Evolutionary conservation across 1,284 basidiomycete genomes (phyloP).

Genomic region (Tylopilus orsonianus): DNA sequence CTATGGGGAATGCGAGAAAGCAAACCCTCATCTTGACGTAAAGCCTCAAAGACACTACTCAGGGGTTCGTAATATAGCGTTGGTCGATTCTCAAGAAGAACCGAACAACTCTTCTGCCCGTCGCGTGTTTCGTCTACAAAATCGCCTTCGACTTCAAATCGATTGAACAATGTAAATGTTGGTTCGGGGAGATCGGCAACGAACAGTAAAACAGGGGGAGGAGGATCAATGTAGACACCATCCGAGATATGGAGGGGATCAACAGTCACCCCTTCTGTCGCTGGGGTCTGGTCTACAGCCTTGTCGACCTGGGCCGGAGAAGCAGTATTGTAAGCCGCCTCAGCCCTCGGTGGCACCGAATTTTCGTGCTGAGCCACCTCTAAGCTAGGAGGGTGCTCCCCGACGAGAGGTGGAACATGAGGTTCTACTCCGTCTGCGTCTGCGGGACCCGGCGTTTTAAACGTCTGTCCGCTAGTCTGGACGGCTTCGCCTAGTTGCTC

Average conservation of each 20-base stretch:
- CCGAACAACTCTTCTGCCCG: constrained; percentile 23
- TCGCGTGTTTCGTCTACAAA: constrained; percentile 22
- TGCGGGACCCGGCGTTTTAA: constrained; percentile 6
- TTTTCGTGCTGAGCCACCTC: constrained; percentile 13
- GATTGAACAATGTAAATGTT: constrained; percentile 61
- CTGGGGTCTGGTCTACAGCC: constrained; percentile 9
- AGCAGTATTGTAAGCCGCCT: constrained; percentile 4
- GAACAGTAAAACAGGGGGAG: constrained; percentile 64
- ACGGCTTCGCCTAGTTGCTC: constrained; percentile 14
- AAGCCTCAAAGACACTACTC: constrained; percentile 61
- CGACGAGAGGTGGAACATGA: constrained; percentile 1
- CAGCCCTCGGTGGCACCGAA: constrained; percentile 13
- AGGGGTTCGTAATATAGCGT: constrained; percentile 74
- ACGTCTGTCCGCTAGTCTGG: constrained; percentile 2
- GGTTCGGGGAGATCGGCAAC: constrained; percentile 42
- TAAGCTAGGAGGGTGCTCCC: constrained; percentile 4
- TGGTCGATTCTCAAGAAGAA: constrained; percentile 60
- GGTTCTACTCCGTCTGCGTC: constrained; percentile 5
- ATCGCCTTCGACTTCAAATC: constrained; percentile 31
- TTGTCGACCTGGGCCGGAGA: constrained; percentile 12
- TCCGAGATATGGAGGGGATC: constrained; percentile 70
- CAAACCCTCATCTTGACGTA: constrained; percentile 56
- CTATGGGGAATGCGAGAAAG: constrained; percentile 47
- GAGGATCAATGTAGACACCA: constrained; percentile 72
- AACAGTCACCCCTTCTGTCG: constrained; percentile 11